phyloP scores from a whole-genome alignment of 2,329 filamentous ascomycete species.

The Talaromyces sp. region DNA sequence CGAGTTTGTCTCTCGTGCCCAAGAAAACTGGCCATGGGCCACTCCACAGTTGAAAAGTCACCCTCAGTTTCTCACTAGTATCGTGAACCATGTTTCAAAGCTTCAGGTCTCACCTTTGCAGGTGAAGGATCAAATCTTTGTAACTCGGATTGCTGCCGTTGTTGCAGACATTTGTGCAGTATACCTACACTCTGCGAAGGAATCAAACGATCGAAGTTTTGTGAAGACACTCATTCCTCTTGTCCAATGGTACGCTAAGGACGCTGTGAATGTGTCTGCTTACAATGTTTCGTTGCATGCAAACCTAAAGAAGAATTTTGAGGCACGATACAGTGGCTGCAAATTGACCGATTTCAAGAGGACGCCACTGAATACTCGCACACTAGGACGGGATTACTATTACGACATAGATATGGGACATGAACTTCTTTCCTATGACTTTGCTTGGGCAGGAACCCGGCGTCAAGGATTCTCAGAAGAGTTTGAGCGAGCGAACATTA shows the following conservation, averaged over 20 bases:
- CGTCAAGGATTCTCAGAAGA: constrained; percentile 78
- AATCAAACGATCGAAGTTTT: constrained; percentile 69
- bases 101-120: constrained; percentile 57
- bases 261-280: constrained; percentile 74
- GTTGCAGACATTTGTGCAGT: constrained; percentile 88
- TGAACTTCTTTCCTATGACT: constrained; percentile 74
- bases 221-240: constrained; percentile 73
- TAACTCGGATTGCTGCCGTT: constrained; percentile 75
- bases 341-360: constrained; percentile 79
- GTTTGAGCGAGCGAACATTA: constrained; percentile 83
- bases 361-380: constrained; percentile 65
- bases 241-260: constrained; percentile 76
- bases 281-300: constrained; percentile 88
- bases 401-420: constrained; percentile 79
- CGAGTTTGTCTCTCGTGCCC: constrained; percentile 82
- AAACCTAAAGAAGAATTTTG: constrained; percentile 84
- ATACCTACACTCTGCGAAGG: constrained; percentile 83
- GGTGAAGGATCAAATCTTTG: constrained; percentile 53
- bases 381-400: constrained; percentile 77
- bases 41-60: constrained; percentile 78
- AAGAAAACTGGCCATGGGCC: constrained; percentile 96
- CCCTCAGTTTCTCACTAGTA: constrained; percentile 69
- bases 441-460: constrained; percentile 70
- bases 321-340: constrained; percentile 72
- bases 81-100: constrained; percentile 70